These are phyloP conservation scores for Mycena galopus DNA, from an alignment of 768 basidiomycete genomes.

Conservation along the genomic window DNA sequence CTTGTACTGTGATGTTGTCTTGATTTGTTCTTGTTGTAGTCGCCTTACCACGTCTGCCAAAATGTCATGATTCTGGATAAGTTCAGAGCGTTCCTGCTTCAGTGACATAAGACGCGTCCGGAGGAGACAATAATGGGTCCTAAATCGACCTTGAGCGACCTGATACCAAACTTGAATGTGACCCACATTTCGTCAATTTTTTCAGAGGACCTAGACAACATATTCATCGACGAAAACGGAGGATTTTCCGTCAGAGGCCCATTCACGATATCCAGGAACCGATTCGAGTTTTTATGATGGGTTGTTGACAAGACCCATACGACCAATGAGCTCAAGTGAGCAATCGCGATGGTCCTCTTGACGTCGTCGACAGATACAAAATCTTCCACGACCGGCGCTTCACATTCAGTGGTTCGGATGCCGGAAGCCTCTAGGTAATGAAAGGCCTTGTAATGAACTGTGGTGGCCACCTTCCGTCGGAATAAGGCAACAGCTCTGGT, in stretches of 20 bases:
- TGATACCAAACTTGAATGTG: background rate
- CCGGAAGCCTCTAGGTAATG: background rate
- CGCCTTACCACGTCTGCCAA: background rate
- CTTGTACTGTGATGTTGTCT: no score
- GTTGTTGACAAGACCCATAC: background rate
- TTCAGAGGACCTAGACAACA: background rate
- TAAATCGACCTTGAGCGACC: background rate
- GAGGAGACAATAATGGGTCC: background rate
- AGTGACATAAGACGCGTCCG: background rate
- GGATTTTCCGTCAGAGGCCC: background rate
- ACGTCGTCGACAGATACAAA: background rate
- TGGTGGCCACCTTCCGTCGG: background rate
- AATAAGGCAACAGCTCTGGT: background rate
- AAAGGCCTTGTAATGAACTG: background rate
- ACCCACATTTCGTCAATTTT: background rate
- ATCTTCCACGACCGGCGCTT: background rate
- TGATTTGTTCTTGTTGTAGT: background rate
- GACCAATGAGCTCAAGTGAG: background rate
- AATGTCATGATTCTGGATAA: background rate
- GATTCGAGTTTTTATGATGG: background rate
- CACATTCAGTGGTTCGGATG: background rate
- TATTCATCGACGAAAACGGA: background rate
- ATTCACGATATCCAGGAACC: background rate
- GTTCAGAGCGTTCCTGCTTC: background rate
- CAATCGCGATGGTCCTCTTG: background rate